Evolutionary conservation across 1,284 basidiomycete genomes (phyloP).

Genomic region (Irpex lacteus): DNA sequence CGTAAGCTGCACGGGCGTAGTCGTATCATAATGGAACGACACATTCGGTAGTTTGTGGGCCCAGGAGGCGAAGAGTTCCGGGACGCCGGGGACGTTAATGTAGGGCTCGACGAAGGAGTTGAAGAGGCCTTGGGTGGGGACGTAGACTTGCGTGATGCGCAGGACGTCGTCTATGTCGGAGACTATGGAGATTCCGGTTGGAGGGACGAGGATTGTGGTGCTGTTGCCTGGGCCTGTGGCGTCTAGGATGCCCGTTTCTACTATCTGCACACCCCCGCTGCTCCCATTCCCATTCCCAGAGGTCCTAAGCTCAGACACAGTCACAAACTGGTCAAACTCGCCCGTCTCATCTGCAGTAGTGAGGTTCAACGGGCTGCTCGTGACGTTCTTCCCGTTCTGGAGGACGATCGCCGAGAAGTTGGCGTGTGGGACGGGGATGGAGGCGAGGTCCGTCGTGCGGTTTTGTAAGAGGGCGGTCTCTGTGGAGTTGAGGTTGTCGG

Average conservation of each 20-base stretch:
- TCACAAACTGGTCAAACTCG: conserved; percentile 26
- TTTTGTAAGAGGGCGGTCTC: conserved; percentile 24
- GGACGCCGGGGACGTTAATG: conserved; percentile 28
- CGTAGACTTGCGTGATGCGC: conserved; percentile 31
- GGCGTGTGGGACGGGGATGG: conserved; percentile 22
- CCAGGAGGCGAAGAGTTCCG: conserved; percentile 29
- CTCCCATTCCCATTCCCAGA: no score
- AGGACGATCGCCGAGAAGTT: conserved; percentile 23
- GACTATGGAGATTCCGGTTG: conserved; percentile 27
- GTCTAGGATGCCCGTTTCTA: conserved; percentile 23
- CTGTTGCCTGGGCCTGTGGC: conserved; percentile 26
- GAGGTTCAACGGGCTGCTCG: conserved; percentile 21
- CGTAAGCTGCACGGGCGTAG: conserved; percentile 30
- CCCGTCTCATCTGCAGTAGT: conserved; percentile 22
- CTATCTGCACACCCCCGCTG: conserved; percentile 12
- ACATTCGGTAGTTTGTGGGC: conserved; percentile 22
- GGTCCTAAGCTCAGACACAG: conserved; percentile 15
- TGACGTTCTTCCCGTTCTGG: conserved; percentile 21
- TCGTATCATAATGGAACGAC: conserved; percentile 33
- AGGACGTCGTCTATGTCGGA: conserved; percentile 34
- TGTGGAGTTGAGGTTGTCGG: conserved; percentile 22
- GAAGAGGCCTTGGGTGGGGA: conserved; percentile 28
- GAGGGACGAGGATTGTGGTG: conserved; percentile 28
- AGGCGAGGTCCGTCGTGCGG: conserved; percentile 24
- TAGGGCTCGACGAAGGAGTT: conserved; percentile 32